Evolutionary conservation across 345 rosid species (phyloP).

Genomic region (Excoecaria agallocha): DNA sequence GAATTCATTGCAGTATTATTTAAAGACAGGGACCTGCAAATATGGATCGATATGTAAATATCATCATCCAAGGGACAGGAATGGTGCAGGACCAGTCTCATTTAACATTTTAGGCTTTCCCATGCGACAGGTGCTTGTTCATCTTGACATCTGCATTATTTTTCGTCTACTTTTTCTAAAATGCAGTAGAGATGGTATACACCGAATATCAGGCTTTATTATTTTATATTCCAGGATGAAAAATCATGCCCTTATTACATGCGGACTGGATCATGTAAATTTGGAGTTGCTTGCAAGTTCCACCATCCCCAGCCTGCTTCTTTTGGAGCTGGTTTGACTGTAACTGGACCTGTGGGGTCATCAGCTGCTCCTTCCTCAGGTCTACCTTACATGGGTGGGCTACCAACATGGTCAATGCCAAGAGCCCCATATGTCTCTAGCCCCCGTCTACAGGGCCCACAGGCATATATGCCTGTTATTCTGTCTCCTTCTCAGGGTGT

Average conservation of each 20-base stretch:
- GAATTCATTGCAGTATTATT: slow-evolving; percentile 50
- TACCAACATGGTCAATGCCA: slow-evolving; percentile 54
- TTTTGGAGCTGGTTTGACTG: slow-evolving; percentile 31
- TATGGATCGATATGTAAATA: slow-evolving; percentile 80
- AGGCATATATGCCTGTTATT: slow-evolving; percentile 53
- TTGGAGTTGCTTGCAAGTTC: slow-evolving; percentile 78
- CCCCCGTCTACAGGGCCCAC: slow-evolving; percentile 47
- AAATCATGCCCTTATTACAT: slow-evolving; percentile 76
- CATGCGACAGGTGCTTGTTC: slow-evolving; percentile 61
- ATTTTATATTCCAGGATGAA: slow-evolving; percentile 49
- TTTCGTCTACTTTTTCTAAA: not conserved
- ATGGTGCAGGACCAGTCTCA: slow-evolving; percentile 75
- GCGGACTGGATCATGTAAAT: slow-evolving; percentile 73
- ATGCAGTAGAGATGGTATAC: not conserved
- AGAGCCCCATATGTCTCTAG: slow-evolving; percentile 49
- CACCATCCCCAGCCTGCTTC: slow-evolving; percentile 77
- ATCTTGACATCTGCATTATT: not conserved
- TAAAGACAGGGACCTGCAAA: slow-evolving; percentile 86
- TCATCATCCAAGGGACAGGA: slow-evolving; percentile 85
- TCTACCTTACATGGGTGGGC: slow-evolving; percentile 52
- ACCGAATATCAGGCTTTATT: not conserved
- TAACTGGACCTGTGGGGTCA: slow-evolving; percentile 41
- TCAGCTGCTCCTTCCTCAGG: slow-evolving; percentile 48
- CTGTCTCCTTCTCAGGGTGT: slow-evolving; percentile 59
- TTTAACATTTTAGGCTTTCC: slow-evolving; percentile 70